Base-by-base conservation (phyloP, 495 filamentous ascomycete species). In the Annulohypoxylon maeteangense region DNA sequence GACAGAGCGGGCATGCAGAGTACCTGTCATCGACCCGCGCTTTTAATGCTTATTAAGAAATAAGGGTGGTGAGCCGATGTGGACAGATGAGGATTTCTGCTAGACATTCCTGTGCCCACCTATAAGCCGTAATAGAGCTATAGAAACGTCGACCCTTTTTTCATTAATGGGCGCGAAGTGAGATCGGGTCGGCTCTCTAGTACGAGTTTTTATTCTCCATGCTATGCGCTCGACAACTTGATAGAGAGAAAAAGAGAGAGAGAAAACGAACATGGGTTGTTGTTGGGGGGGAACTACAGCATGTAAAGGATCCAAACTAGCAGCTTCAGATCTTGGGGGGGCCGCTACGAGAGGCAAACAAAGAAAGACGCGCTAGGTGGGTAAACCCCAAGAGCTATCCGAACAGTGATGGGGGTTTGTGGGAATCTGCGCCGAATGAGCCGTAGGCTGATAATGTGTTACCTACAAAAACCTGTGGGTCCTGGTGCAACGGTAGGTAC, bases 401-500 rank as follows among this genome's bases (percentile, higher is more conserved):
- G 57, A 66, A 59, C 27, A 1, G 16, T 56, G 48, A 62, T 65
- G 70, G 74, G 50, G 69, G 70, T 61, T 76, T 68, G 72, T 75
- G 81, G 82, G 76, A 82, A 80, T 71, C 66, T 76, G 75, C 78
- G 75, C 82, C 82, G 82, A 84, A 81, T 73, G 79, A 80, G 80
- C 81, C 82, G 80, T 77, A 84, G 82, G 80, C 82, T 84, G 82
- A 82, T 82, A 74, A 76, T 79, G 78, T 72, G 68, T 73, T 78
- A 76, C 74, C 75, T 70, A 74, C 62, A 70, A 74, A 61, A 64
- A 56, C 58, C 57, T 72, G 75, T 71, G 74, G 75, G 74, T 67
- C 75, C 57, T 70, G 60, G 75, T 77, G 73, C 65, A 73, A 73
- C 70, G 56, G 70, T 69, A 69, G n/a, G n/a, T n/a, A n/a, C n/a